Conservation (phyloP, 1,139 yeast species). For the Meyerozyma carpophila region DNA sequence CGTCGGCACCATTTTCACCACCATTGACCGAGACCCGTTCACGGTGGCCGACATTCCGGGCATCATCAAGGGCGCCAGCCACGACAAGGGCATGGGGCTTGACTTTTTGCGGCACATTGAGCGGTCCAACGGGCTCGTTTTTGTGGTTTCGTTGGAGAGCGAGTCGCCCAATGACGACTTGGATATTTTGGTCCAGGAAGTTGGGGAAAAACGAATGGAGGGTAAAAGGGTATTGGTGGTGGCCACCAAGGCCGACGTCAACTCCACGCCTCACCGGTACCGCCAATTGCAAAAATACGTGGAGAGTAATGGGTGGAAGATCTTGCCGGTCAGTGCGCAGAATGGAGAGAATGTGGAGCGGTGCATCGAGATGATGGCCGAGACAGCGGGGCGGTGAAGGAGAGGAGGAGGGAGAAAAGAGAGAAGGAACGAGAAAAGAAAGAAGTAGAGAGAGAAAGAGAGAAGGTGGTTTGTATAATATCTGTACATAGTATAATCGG, state of each 20-base stretch:
- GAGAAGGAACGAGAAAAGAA: not conserved
- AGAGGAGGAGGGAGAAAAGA: not conserved
- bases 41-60: conserved; percentile 99
- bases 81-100: conserved; percentile 87
- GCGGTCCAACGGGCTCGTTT: conserved; percentile 82
- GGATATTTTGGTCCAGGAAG: conserved; percentile 55
- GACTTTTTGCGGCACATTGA: conserved; percentile 91
- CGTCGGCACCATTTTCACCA: conserved; percentile 74
- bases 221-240: conserved; percentile 66
- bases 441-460: not conserved
- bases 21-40: conserved; percentile 66
- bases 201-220: conserved; percentile 57
- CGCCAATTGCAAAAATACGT: conserved; percentile 37
- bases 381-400: conserved; percentile 33
- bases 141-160: conserved; percentile 73
- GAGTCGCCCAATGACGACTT: conserved; percentile 62
- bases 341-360: conserved; percentile 66
- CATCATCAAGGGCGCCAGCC: conserved; percentile 78
- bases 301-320: conserved; percentile 48
- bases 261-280: conserved; percentile 44
- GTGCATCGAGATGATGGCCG: conserved; percentile 68
- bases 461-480: not conserved
- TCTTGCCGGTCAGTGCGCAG: conserved; percentile 81
- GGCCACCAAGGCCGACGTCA: conserved; percentile 88
- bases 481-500: no score